Evolutionary conservation across 768 basidiomycete genomes (phyloP), one percentile per base, ranked within the genome.

Genomic region (Leccinum variicolor): DNA sequence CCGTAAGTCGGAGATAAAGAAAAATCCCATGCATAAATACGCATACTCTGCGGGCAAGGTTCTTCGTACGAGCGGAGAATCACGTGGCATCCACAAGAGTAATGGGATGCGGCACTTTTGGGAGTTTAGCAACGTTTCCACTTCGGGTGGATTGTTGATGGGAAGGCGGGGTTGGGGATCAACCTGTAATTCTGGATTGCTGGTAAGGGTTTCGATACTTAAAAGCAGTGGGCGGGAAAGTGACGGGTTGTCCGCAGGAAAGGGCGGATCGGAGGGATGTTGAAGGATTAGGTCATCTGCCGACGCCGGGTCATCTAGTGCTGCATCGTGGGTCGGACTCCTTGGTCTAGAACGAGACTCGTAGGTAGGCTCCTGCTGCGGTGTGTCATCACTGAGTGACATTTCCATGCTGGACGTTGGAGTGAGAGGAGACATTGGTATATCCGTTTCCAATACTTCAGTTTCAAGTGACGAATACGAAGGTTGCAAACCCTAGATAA

Each of bases 1-100:
- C 65, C 70, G 69, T 6, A 81, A 62, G 13, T 70, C 66, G 15
- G 76, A 67, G 54, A 84, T 62, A 31, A 71, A 73, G 60, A 81
- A 83, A 43, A 76, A 76, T 0, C 83, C 83, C 65, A 84, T 66
- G 62, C 77, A 78, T 41, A 65, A 66, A 61, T 74, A 80, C 14
- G 66, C 73, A 56, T 73, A 76, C 54, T 80, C 80, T 6, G 62
- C 45, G 11, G 75, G 68, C 1, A 79, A 64, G 34, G 36, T 51
- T 6, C 41, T 49, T 0, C 62, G 55, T n/a, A 73, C 54, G 9
- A 72, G 68, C 6, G 74, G 52, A 15, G 69, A 70, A n/a, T 63
- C 57, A 3, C 59, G 71, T 1, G 79, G 74, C 8, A 74, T 66
- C 60, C 83, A 74, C 25, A 79, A 45, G 4, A 77, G 69, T 10